Conservation (phyloP, 2,329 filamentous ascomycete species). For the Monosporascus sp. region DNA sequence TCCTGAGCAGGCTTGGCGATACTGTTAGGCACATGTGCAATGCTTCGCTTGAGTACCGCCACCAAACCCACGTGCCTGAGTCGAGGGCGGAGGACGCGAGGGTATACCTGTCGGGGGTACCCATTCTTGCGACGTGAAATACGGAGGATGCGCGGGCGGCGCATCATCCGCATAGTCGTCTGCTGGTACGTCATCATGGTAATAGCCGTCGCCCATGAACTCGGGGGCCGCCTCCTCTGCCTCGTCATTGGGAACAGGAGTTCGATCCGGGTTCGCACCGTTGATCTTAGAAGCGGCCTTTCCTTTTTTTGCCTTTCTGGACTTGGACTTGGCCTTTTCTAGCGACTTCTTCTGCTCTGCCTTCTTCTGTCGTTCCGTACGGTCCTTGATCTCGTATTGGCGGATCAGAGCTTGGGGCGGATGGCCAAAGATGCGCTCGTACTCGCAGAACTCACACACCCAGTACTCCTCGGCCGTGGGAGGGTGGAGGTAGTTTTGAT, state of each 20-base stretch:
- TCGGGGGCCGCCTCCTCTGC: slow-evolving; percentile 14
- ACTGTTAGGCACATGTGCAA: too few species aligned
- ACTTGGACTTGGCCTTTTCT: slow-evolving; percentile 93
- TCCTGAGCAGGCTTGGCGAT: too few species aligned
- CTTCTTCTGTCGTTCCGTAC: slow-evolving; percentile 73
- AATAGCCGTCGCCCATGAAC: slow-evolving; percentile 18
- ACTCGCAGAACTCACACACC: slow-evolving; percentile 98
- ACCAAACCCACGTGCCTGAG: slow-evolving; percentile 5
- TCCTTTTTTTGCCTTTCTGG: slow-evolving; percentile 80
- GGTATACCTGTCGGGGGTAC: background rate
- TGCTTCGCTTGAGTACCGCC: too few species aligned
- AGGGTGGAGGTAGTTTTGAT: slow-evolving; percentile 69
- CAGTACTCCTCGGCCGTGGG: slow-evolving; percentile 69
- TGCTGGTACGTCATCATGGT: slow-evolving; percentile 17
- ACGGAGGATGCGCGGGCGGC: slow-evolving; percentile 9
- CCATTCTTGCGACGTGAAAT: background rate
- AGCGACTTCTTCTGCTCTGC: slow-evolving; percentile 80
- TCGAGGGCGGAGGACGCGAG: slow-evolving; percentile 1
- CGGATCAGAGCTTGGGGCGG: slow-evolving; percentile 80
- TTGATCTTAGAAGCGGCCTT: slow-evolving; percentile 56
- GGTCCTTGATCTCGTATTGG: slow-evolving; percentile 91
- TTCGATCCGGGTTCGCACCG: slow-evolving; percentile 18
- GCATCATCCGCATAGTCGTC: slow-evolving; percentile 6
- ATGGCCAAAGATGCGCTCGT: slow-evolving; percentile 88
- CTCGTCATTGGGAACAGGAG: slow-evolving; percentile 12